Evolutionary conservation across 1,139 yeast species (phyloP).

Genomic region (Saccharomyces pastorianus): DNA sequence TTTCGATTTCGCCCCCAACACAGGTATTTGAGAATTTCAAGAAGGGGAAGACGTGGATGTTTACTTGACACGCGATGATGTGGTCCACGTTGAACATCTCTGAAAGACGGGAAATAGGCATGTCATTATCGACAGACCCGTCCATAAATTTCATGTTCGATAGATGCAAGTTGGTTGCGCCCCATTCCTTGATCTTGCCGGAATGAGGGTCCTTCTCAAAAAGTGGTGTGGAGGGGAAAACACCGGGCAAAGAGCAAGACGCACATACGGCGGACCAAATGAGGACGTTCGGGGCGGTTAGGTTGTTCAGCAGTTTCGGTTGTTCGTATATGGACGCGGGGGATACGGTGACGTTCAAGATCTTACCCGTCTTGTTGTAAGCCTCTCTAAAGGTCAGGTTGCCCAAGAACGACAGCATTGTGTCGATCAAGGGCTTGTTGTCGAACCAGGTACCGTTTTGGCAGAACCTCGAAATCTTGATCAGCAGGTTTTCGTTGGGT

Average conservation of each 20-base stretch:
- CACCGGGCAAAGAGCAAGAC: constrained; percentile 87
- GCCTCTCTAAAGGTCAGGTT: constrained; percentile 94
- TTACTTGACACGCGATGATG: constrained; percentile 92
- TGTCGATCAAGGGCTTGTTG: constrained; percentile 57
- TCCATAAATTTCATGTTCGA: constrained; percentile 79
- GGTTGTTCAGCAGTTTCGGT: constrained; percentile 74
- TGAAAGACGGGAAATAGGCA: constrained; percentile 80
- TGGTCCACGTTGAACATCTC: constrained; percentile 97
- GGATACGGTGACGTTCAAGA: constrained; percentile 82
- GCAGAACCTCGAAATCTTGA: constrained; percentile 41
- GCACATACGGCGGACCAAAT: constrained; percentile 98
- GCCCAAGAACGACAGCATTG: constrained; percentile 77
- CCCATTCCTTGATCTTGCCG: constrained; percentile 54
- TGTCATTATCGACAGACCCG: constrained; percentile 91
- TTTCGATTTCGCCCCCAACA: constrained; percentile 64
- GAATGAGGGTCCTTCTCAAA: constrained; percentile 76
- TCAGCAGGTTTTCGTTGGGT: constrained; percentile 37
- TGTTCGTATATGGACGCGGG: constrained; percentile 76
- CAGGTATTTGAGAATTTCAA: constrained; percentile 57
- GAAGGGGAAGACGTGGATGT: constrained; percentile 91
- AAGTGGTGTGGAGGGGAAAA: constrained; percentile 79
- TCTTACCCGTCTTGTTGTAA: constrained; percentile 75
- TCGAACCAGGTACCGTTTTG: constrained; percentile 79
- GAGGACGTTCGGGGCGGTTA: constrained; percentile 91
- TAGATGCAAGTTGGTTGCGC: constrained; percentile 36